A percentile compares a stretch with the other conserved stretches of the same genome.
Conservation (phyloP, 495 filamentous ascomycete genomes). For the Daldinia caldariorum region DNA sequence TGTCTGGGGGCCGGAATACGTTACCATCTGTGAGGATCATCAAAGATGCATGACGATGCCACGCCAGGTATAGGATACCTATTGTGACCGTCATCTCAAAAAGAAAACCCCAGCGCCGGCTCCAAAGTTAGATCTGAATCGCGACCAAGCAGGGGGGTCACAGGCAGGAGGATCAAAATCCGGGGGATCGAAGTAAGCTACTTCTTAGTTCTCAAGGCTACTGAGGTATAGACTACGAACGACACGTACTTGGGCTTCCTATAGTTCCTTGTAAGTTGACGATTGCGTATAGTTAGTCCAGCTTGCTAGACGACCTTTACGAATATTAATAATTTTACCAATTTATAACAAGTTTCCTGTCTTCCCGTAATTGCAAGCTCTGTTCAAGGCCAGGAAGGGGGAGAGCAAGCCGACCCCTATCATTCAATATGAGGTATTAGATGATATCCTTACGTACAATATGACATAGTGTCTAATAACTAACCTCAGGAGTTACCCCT, state of each 20-base stretch:
- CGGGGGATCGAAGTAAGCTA: not conserved
- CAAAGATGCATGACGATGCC: not conserved
- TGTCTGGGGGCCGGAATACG: slow-evolving; percentile 19
- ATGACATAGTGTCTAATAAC: too few relatives aligned
- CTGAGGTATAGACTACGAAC: not conserved
- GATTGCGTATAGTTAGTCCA: not conserved
- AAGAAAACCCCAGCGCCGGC: not conserved
- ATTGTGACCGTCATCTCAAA: not conserved
- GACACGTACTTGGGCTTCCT: too few relatives aligned
- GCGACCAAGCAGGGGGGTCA: too few relatives aligned
- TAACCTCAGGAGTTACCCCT: too few relatives aligned
- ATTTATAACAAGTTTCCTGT: too few relatives aligned
- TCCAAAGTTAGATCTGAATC: not conserved
- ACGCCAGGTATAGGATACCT: too few relatives aligned
- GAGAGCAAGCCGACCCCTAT: too few relatives aligned
- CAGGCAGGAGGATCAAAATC: not conserved
- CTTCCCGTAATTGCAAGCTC: too few relatives aligned
- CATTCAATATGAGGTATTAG: too few relatives aligned
- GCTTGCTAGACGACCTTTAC: not conserved
- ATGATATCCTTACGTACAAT: too few relatives aligned
- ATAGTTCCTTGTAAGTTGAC: not conserved
- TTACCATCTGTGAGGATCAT: not conserved
- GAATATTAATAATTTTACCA: not conserved
- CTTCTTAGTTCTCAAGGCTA: not conserved
- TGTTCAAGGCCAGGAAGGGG: too few relatives aligned